Conservation (phyloP, 1,139 yeast genomes). For the Nakaseomyces glabratus region DNA sequence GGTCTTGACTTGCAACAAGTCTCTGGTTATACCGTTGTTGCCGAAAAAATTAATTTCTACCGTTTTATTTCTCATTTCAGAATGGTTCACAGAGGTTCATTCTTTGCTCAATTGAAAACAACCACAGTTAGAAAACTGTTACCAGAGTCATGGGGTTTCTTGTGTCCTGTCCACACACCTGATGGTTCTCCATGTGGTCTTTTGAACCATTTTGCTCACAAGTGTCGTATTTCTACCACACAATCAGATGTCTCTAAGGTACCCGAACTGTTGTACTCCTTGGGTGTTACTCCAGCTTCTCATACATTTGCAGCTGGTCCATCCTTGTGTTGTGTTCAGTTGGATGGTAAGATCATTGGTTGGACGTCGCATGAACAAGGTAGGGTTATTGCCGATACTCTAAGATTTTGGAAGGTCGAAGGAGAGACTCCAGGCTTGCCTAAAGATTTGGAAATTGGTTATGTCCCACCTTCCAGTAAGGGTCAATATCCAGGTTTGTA, state of each 20-base stretch:
- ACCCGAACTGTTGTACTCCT: slow-evolving; percentile 53
- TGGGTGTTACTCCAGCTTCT: slow-evolving; percentile 74
- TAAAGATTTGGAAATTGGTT: slow-evolving; percentile 80
- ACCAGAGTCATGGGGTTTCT: slow-evolving; percentile 98
- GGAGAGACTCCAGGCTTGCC: slow-evolving; percentile 67
- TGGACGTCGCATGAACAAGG: slow-evolving; percentile 93
- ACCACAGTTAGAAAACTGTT: slow-evolving; percentile 92
- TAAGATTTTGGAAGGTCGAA: slow-evolving; percentile 89
- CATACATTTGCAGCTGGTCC: slow-evolving; percentile 84
- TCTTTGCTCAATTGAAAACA: slow-evolving; percentile 95
- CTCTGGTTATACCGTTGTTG: slow-evolving; percentile 96
- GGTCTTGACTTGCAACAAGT: slow-evolving; percentile 98
- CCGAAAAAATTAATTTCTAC: slow-evolving; percentile 94
- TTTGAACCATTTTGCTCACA: slow-evolving; percentile 91
- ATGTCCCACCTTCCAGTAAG: slow-evolving; percentile 85
- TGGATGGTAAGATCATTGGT: slow-evolving; percentile 88
- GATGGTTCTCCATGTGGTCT: slow-evolving; percentile 99
- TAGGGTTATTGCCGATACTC: slow-evolving; percentile 73
- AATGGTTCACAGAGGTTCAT: slow-evolving; percentile 99
- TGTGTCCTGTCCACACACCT: slow-evolving; percentile 98
- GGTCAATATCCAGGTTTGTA: slow-evolving; percentile 98
- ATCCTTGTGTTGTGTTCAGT: slow-evolving; percentile 74
- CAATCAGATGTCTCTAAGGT: slow-evolving; percentile 67
- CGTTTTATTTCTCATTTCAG: slow-evolving; percentile 95
- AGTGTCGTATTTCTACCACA: slow-evolving; percentile 76